phyloP scores from a whole-genome alignment of 257 asterid species.

The Primulina huaijiensis region DNA sequence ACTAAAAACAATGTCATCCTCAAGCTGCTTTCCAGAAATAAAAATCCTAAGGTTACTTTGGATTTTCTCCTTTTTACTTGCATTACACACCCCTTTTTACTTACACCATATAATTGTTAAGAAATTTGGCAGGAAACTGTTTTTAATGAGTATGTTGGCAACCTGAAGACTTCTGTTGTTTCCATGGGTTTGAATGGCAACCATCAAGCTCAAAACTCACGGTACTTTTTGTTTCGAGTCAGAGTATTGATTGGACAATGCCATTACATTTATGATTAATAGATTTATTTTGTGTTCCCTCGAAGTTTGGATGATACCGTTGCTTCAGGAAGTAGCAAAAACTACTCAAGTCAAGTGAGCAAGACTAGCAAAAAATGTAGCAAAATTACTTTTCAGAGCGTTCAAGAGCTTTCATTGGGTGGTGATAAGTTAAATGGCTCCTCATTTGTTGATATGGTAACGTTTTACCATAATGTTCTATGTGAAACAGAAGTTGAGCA shows the following conservation, averaged over 20 bases:
- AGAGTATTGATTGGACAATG: constrained; percentile 7
- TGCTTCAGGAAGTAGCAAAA: constrained; percentile 42
- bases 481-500: constrained; percentile 15
- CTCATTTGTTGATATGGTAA: constrained; percentile 74
- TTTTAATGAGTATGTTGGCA: constrained; percentile 31
- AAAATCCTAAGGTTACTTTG: too few relatives aligned
- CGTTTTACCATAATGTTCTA: constrained; percentile 18
- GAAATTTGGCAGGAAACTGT: constrained; percentile 47
- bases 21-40: constrained; percentile 50
- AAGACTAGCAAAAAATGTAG: constrained; percentile 36
- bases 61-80: neutral
- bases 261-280: constrained; percentile 23
- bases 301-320: constrained; percentile 39
- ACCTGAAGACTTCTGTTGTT: constrained; percentile 30
- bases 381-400: constrained; percentile 55
- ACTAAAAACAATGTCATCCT: constrained; percentile 53
- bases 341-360: constrained; percentile 30
- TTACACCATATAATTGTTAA: constrained; percentile 1
- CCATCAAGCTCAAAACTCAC: constrained; percentile 31
- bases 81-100: neutral
- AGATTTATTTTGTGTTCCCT: constrained; percentile 19
- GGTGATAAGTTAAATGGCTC: constrained; percentile 46
- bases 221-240: constrained; percentile 38
- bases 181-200: constrained; percentile 35
- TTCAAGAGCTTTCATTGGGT: constrained; percentile 54